Evolutionary conservation across 306 rosid species (phyloP).

Genomic region (Clitoria ternatea): DNA sequence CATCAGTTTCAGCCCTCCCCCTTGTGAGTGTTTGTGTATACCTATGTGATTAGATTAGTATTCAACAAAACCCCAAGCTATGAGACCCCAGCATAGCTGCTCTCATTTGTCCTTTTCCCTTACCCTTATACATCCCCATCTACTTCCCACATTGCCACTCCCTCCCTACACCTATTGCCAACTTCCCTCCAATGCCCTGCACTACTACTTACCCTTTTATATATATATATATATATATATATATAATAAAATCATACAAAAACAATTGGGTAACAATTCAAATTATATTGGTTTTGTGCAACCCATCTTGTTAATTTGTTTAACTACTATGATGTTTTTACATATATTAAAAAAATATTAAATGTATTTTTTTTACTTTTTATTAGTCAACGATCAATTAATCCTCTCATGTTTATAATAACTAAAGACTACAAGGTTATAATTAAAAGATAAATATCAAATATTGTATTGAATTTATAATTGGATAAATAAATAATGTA

Average conservation of each 20-base stretch:
- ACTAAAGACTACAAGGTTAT: no score
- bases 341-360: no score
- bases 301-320: not conserved
- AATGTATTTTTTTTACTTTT: no score
- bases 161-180: slow-evolving; percentile 12
- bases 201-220: not conserved
- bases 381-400: no score
- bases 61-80: slow-evolving; percentile 30
- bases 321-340: no score
- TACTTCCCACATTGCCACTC: slow-evolving; percentile 7
- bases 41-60: not conserved
- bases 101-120: slow-evolving; percentile 34
- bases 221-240: not conserved
- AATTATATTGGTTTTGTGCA: not conserved
- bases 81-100: slow-evolving; percentile 41
- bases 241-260: no score
- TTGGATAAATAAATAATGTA: no score
- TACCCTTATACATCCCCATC: not conserved
- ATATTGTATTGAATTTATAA: no score
- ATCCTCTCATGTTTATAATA: no score
- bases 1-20: slow-evolving; percentile 14
- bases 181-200: not conserved
- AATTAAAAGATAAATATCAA: no score
- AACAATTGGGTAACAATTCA: not conserved
- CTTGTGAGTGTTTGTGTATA: not conserved